Evolutionary conservation across 2,329 filamentous ascomycete genomes (phyloP).

Genomic region (Talaromyces albobiverticillius): DNA sequence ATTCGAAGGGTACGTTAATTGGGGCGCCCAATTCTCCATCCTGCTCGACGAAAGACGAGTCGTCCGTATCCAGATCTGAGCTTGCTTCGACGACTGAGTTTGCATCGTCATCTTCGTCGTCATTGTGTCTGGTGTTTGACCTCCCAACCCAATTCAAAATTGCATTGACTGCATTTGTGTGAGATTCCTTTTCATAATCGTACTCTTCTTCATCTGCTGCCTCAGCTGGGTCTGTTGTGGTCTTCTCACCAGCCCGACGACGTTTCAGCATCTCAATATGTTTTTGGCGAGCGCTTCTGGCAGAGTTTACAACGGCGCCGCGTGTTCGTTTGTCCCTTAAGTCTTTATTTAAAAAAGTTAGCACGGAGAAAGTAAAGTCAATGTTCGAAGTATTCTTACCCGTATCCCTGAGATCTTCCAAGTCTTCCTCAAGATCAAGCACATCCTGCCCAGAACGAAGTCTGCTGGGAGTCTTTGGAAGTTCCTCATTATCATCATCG

Average conservation of each 20-base stretch:
- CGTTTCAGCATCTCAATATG: conserved; percentile 44
- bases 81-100: conserved; percentile 23
- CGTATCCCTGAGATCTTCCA: conserved; percentile 45
- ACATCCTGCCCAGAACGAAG: conserved; percentile 27
- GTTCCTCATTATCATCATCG: conserved; percentile 19
- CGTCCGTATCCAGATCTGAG: conserved; percentile 54
- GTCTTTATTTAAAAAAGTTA: conserved; percentile 25
- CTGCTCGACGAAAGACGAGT: conserved; percentile 64
- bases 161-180: conserved; percentile 19
- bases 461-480: conserved; percentile 2
- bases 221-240: conserved; percentile 18
- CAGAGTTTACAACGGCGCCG: conserved; percentile 37
- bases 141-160: conserved; percentile 51
- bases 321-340: conserved; percentile 40
- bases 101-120: conserved; percentile 29
- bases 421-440: conserved; percentile 44
- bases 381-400: conserved; percentile 22
- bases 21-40: conserved; percentile 61
- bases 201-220: conserved; percentile 15
- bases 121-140: conserved; percentile 11
- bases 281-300: conserved; percentile 36
- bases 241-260: conserved; percentile 40
- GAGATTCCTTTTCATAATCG: conserved; percentile 19
- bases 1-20: conserved; percentile 64
- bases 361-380: background rate